Percentiles rank a stretch among this genome's conserved stretches.
These are phyloP conservation scores for Phascolomyces articulosus DNA, from an alignment of 371 early-diverging fungal genomes.

Conservation along the genomic window DNA sequence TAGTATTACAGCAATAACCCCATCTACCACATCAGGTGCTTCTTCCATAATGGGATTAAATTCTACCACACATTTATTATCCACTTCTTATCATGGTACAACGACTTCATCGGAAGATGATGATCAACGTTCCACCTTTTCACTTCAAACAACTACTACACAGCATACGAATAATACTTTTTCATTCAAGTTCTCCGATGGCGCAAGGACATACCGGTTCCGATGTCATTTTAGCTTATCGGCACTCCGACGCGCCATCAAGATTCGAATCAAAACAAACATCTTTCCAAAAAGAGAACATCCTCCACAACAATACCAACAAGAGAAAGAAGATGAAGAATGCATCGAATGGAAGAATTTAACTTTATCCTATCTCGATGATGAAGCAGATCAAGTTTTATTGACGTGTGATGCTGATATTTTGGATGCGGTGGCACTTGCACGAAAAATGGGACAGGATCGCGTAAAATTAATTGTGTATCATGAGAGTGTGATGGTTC, in stretches of 20 bases:
- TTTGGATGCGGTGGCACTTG: constrained; percentile 80
- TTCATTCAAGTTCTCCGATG: constrained; percentile 43
- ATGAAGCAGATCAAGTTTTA: constrained; percentile 88
- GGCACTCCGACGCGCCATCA: neutral
- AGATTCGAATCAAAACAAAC: neutral
- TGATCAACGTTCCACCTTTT: constrained; percentile 12
- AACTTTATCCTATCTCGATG: constrained; percentile 84
- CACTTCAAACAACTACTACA: constrained; percentile 2
- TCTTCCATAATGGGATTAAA: too few relatives aligned
- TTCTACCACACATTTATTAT: neutral
- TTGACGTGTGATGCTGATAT: constrained; percentile 81
- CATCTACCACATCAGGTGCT: neutral
- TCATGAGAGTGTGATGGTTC: too few relatives aligned
- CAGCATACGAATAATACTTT: constrained; percentile 27
- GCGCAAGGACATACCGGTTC: constrained; percentile 43
- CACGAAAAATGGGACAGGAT: constrained; percentile 73
- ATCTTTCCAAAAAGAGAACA: too few relatives aligned
- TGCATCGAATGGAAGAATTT: constrained; percentile 29
- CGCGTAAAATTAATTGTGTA: constrained; percentile 78
- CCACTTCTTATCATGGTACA: constrained; percentile 24
- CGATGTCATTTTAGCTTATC: constrained; percentile 33
- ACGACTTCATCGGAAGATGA: constrained; percentile 31
- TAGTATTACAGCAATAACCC: neutral
- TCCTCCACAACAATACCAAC: too few relatives aligned
- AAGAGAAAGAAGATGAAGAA: too few relatives aligned